These are phyloP conservation scores for Mortierella sp. DNA, from an alignment of 371 early-diverging fungal genomes.

Conservation along the genomic window DNA sequence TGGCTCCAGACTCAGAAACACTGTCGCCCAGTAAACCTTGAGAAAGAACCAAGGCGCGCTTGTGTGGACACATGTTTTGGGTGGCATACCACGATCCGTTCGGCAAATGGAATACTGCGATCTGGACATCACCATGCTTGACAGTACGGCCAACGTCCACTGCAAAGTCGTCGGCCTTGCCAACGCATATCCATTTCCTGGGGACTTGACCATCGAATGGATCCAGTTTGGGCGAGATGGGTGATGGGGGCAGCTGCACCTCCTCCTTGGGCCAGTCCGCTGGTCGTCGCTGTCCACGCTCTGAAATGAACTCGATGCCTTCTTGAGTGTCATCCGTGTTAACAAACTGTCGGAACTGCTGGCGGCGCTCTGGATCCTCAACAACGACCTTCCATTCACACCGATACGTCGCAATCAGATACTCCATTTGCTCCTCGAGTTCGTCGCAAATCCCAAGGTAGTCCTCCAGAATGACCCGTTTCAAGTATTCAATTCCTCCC, in stretches of 20 bases:
- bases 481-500: conserved; percentile 75
- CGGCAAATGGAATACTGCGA: conserved; percentile 68
- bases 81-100: conserved; percentile 73
- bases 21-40: conserved; percentile 69
- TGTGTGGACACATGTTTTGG: conserved; percentile 83
- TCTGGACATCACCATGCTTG: conserved; percentile 70
- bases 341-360: conserved; percentile 72
- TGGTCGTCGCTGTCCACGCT: conserved; percentile 75
- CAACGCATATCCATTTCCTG: conserved; percentile 26
- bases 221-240: conserved; percentile 31
- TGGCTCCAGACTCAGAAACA: conserved; percentile 29
- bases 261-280: conserved; percentile 73
- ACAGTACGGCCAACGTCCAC: conserved; percentile 67
- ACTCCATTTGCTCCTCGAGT: conserved; percentile 72
- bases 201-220: conserved; percentile 24
- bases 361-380: conserved; percentile 65
- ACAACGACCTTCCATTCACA: conserved; percentile 78
- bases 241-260: conserved; percentile 43
- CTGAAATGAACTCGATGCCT: conserved; percentile 69
- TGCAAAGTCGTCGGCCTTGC: conserved; percentile 59
- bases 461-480: conserved; percentile 73
- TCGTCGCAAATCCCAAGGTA: conserved; percentile 71
- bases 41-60: conserved; percentile 76
- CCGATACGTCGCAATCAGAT: conserved; percentile 67
- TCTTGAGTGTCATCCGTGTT: conserved; percentile 66